Evolutionary conservation across 352 stramenopile species (phyloP), one percentile per base, ranked within the genome.

Genomic region (Blastocystis sp.): DNA sequence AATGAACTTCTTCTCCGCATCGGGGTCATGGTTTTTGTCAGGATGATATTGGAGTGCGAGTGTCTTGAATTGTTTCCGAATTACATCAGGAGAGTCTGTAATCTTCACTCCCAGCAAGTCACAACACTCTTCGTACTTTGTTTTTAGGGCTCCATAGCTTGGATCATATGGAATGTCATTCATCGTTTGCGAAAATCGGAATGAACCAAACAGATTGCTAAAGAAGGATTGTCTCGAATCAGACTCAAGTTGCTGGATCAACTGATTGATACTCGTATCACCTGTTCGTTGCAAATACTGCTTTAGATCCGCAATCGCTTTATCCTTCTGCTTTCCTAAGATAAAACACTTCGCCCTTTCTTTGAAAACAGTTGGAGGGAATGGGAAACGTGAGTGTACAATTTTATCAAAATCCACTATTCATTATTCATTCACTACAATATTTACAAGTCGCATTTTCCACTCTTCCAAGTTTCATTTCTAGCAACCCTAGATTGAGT

Each of bases 41-140:
- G 73, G 73, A 68, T 84, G 73, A 53, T 45, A 84, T 15, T 84
- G 73, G 9, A 84, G 26, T 2, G 73, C 73, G 5, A 84, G 34
- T 5, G 56, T n/a, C 8, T 84, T 47, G 43, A 84, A 84, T 8
- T 55, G 73, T 47, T 84, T 84, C 3, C 55, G 53, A 23, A 84
- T 45, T 43, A 26, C 53, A 13, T 84, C 73, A 26, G 68, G 8
- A n/a, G 73, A 84, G 47, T 84, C 73, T 3, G 26, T 84, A 23
- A 64, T 84, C 50, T 41, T 45, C 11, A 84, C 73, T 13, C 73
- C 73, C 37, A 84, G 29, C 56, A 66, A 26, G 23, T 84, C 73
- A n/a, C 73, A 84, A 50, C 47, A 63, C 3, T 66, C 47, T 34
- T 84, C 73, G 55, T 84, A 84, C 34, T 84, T 37, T 18, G 73